Conservation (phyloP, 495 filamentous ascomycete genomes). For the Staphylotrichum tortipilum region DNA sequence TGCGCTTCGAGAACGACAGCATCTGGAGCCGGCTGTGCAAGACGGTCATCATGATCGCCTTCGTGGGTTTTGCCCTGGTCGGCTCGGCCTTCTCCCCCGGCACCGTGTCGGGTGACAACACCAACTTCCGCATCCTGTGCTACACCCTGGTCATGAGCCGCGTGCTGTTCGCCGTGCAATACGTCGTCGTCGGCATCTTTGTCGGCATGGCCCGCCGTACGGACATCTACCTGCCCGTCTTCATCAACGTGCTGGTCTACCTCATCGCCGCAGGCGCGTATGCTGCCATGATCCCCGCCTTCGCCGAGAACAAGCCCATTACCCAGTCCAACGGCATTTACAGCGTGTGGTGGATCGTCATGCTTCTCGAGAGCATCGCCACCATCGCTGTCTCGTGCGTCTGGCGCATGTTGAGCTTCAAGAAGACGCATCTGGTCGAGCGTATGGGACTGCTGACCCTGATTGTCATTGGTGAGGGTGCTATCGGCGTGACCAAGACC, state of each 20-base stretch:
- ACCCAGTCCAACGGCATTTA: slow-evolving; percentile 30
- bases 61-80: slow-evolving; percentile 57
- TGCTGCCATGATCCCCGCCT: slow-evolving; percentile 35
- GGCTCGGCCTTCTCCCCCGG: slow-evolving; percentile 45
- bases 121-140: slow-evolving; percentile 23
- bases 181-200: slow-evolving; percentile 39
- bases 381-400: slow-evolving; percentile 47
- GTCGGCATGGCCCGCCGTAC: slow-evolving; percentile 28
- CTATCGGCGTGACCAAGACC: slow-evolving; percentile 36
- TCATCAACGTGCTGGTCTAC: slow-evolving; percentile 38
- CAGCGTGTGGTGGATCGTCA: slow-evolving; percentile 52
- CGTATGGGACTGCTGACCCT: slow-evolving; percentile 59
- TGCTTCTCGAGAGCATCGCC: slow-evolving; percentile 44
- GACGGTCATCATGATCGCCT: slow-evolving; percentile 51
- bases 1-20: slow-evolving; percentile 60
- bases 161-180: slow-evolving; percentile 50
- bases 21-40: slow-evolving; percentile 58
- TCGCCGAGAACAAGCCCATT: slow-evolving; percentile 20
- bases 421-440: slow-evolving; percentile 57
- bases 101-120: slow-evolving; percentile 23
- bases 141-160: slow-evolving; percentile 26
- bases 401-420: slow-evolving; percentile 51
- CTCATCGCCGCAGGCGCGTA: slow-evolving; percentile 31
- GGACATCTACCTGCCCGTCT: slow-evolving; percentile 25
- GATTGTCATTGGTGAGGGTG: slow-evolving; percentile 60